Percentiles rank a stretch among this genome's conserved stretches.
Conservation (phyloP, 208 protist genomes). For the Trypanosomatidae sp. region DNA sequence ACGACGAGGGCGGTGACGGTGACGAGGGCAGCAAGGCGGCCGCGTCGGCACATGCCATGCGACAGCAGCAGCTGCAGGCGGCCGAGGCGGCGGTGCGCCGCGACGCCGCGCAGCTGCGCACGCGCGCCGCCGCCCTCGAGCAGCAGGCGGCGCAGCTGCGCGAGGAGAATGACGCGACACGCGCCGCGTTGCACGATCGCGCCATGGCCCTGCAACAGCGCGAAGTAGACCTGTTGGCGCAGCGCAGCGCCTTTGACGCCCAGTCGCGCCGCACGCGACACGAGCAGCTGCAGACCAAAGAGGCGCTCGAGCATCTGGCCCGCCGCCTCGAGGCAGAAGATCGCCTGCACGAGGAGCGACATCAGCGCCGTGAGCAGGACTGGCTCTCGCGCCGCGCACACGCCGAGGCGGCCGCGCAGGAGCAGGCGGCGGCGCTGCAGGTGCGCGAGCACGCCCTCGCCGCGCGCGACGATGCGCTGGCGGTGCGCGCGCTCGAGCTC, state of each 20-base stretch:
- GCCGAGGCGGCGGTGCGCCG: conserved; percentile 21
- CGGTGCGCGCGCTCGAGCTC: conserved; percentile 10
- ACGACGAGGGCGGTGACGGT: too few relatives aligned
- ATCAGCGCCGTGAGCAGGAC: conserved; percentile 12
- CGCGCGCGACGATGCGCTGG: conserved; percentile 8
- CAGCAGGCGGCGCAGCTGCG: conserved; percentile 8
- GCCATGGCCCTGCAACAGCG: conserved; percentile 29
- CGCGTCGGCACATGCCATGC: conserved; percentile 9
- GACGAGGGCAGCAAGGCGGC: conserved; percentile 10
- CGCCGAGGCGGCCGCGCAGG: conserved; percentile 12
- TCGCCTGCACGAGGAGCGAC: conserved; percentile 12
- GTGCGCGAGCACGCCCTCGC: conserved; percentile 9
- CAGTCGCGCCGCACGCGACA: conserved; percentile 17
- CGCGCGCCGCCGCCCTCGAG: conserved; percentile 1
- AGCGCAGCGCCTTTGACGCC: conserved; percentile 18
- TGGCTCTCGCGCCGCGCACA: conserved; percentile 12
- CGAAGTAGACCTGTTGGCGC: conserved; percentile 13
- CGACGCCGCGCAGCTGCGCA: conserved; percentile 19
- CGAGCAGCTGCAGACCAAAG: conserved; percentile 15
- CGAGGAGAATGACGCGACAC: conserved; percentile 8
- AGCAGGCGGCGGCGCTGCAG: conserved; percentile 16
- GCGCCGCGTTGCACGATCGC: conserved; percentile 12
- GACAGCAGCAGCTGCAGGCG: conserved; percentile 13
- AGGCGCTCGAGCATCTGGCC: conserved; percentile 20
- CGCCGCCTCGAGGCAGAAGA: conserved; percentile 11